A percentile compares a stretch with the other conserved stretches of the same genome.
These are phyloP conservation scores for Durio zibethinus DNA, from an alignment of 345 rosid genomes.

Conservation along the genomic window DNA sequence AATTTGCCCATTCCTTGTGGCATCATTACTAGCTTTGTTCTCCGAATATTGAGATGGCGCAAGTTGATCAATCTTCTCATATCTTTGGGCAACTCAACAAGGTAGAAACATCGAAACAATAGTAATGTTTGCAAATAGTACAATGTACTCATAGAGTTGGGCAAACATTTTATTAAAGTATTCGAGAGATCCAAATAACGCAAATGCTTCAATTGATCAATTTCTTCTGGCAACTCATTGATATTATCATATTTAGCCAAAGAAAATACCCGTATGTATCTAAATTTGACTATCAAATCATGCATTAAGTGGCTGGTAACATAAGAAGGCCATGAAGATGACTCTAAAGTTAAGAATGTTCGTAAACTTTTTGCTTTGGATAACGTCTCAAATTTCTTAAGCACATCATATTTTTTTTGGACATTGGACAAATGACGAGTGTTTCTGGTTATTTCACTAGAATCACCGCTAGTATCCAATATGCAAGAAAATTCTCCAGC, in stretches of 20 bases:
- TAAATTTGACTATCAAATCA: neutral
- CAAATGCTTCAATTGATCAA: conserved; percentile 7
- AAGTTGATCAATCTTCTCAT: conserved; percentile 33
- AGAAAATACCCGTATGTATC: neutral
- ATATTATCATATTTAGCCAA: neutral
- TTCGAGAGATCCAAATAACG: conserved; percentile 8
- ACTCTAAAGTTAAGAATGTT: neutral
- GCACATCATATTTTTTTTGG: neutral
- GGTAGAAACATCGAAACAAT: conserved; percentile 19
- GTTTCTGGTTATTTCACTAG: neutral
- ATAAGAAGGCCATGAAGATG: neutral
- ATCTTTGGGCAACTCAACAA: conserved; percentile 29
- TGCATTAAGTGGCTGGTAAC: neutral
- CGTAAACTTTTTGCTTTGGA: neutral
- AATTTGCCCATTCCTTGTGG: too few relatives aligned
- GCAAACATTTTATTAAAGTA: neutral
- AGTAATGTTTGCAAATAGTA: conserved; percentile 34
- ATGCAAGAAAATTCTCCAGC: conserved; percentile 6
- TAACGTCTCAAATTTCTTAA: neutral
- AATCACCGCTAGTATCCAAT: neutral
- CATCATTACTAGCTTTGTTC: conserved; percentile 25
- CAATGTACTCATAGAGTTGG: conserved; percentile 16
- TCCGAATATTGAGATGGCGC: conserved; percentile 28
- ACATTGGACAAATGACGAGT: conserved; percentile 16
- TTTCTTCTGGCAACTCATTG: neutral